Conservation (phyloP, 495 filamentous ascomycete genomes). For the Oleoguttula mirabilis region DNA sequence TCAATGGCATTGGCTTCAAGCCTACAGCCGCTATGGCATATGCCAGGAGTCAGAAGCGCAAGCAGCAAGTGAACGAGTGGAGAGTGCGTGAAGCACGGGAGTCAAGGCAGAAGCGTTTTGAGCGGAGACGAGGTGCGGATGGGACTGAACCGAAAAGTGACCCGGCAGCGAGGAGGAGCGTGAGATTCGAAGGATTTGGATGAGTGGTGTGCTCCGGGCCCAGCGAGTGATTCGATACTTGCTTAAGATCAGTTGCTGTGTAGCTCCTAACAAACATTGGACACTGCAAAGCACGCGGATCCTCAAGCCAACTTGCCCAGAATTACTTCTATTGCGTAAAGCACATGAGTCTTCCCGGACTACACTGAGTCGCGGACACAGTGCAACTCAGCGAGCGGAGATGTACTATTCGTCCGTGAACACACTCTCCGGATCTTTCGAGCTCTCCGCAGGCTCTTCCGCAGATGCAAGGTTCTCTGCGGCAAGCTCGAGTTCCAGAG, state of each 20-base stretch:
- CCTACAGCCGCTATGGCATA: slow-evolving; percentile 77
- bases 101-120: slow-evolving; percentile 38
- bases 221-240: no score
- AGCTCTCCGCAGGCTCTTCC: no score
- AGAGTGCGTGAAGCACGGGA: slow-evolving; percentile 70
- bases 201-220: background rate
- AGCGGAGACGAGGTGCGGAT: slow-evolving; percentile 7
- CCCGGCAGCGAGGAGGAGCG: background rate
- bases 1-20: slow-evolving; percentile 77
- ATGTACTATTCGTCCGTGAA: no score
- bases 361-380: no score
- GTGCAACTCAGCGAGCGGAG: no score
- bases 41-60: slow-evolving; percentile 58
- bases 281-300: no score
- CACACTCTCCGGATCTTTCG: no score
- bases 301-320: no score
- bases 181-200: slow-evolving; percentile 2
- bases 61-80: slow-evolving; percentile 77
- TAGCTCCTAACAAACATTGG: no score
- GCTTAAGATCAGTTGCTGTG: no score
- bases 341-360: no score
- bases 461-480: background rate
- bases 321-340: no score
- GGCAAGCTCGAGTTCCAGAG: slow-evolving; percentile 11
- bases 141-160: background rate